These are phyloP conservation scores for sorghum (Sorghum bicolor) DNA, from an alignment of 176 grass and related monocot species.

Conservation along the genomic window DNA sequence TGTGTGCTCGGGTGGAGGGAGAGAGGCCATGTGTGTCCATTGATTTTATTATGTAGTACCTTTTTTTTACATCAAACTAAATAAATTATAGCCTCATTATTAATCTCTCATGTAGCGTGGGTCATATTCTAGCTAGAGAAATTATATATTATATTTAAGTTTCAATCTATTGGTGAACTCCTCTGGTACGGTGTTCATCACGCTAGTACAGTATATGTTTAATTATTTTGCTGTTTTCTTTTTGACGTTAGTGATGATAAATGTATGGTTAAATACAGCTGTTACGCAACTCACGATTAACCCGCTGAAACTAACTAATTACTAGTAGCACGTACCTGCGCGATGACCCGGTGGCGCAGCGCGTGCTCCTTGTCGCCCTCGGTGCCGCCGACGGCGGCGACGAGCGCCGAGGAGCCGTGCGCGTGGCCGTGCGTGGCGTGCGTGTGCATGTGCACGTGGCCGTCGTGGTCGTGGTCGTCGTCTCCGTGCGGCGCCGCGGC, in stretches of 20 bases:
- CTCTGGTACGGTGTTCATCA: neutral
- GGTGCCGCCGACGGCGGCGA: constrained; percentile 24
- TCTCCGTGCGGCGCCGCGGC: neutral
- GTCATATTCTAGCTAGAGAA: neutral
- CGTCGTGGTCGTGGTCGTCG: neutral
- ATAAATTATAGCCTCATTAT: too few species aligned
- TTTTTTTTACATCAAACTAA: too few species aligned
- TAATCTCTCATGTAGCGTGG: too few species aligned
- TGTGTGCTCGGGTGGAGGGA: too few species aligned
- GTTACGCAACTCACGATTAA: neutral
- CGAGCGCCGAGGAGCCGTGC: constrained; percentile 38
- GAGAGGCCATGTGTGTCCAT: too few species aligned
- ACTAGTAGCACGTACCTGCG: too few species aligned
- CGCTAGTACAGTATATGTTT: neutral
- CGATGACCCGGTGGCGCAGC: constrained; percentile 45
- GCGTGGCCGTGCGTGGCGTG: constrained; percentile 55
- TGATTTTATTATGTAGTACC: too few species aligned
- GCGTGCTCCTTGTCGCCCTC: constrained; percentile 26
- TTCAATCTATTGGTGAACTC: too few species aligned
- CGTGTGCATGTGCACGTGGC: constrained; percentile 36
- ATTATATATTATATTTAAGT: too few species aligned
- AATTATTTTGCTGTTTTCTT: neutral
- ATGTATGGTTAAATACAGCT: neutral
- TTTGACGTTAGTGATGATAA: neutral
- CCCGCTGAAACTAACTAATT: neutral